Percentiles rank a stretch among this genome's conserved stretches.
Conservation (phyloP, 164 flowering plant species). For the Dillenia suffruticosa region DNA sequence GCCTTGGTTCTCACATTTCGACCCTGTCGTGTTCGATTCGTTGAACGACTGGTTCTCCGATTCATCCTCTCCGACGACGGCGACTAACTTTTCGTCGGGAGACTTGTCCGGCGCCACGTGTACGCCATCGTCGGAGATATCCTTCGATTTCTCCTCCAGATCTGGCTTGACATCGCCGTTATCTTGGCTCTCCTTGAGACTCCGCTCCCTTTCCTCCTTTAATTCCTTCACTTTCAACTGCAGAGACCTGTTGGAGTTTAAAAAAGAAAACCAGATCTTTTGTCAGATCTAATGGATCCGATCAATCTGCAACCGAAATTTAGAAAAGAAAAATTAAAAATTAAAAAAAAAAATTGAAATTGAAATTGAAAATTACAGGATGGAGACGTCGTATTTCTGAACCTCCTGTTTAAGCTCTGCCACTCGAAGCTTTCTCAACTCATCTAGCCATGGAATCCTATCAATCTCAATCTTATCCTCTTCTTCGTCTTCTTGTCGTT, state of each 20-base stretch:
- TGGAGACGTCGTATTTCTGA: constrained; percentile 68
- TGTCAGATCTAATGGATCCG: constrained; percentile 7
- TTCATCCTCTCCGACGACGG: constrained; percentile 1
- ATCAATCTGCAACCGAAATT: not conserved
- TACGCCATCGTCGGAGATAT: constrained; percentile 13
- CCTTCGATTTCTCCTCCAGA: constrained; percentile 27
- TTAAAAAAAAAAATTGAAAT: not conserved
- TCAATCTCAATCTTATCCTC: constrained; percentile 2
- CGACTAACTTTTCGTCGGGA: no score
- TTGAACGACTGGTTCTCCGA: constrained; percentile 53
- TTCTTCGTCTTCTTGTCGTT: not conserved
- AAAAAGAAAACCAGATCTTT: constrained; percentile 5
- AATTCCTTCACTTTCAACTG: constrained; percentile 69
- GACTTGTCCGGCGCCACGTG: not conserved
- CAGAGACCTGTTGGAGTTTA: constrained; percentile 51
- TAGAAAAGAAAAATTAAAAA: constrained; percentile 1
- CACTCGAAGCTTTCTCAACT: constrained; percentile 63
- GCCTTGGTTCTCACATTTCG: constrained; percentile 12
- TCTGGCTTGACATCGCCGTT: constrained; percentile 36
- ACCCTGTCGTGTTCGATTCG: constrained; percentile 69
- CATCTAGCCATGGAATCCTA: constrained; percentile 64
- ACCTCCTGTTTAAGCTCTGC: constrained; percentile 74
- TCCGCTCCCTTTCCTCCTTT: constrained; percentile 58
- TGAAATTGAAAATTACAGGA: constrained; percentile 44
- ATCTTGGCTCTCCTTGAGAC: constrained; percentile 15